Percentiles rank a stretch among this genome's conserved stretches.
These are phyloP conservation scores for Pezicula radicicola DNA, from an alignment of 2,329 filamentous ascomycete species.

Conservation along the genomic window DNA sequence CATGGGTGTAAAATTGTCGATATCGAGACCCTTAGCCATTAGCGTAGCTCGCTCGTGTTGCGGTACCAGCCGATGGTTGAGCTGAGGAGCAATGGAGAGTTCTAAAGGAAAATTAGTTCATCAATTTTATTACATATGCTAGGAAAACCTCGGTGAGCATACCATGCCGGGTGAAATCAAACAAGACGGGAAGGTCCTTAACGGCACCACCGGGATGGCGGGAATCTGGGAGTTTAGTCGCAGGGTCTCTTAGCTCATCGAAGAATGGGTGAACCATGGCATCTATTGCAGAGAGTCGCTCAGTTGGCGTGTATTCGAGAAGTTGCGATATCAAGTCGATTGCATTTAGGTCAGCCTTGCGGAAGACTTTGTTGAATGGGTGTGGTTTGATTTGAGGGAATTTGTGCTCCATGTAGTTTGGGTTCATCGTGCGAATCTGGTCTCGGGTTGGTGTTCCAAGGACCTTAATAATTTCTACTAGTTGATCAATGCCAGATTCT, in stretches of 20 bases:
- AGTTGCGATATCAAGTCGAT: slow-evolving; percentile 93
- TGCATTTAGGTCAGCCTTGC: slow-evolving; percentile 88
- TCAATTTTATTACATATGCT: background rate
- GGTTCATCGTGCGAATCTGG: slow-evolving; percentile 99
- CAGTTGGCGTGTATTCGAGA: slow-evolving; percentile 95
- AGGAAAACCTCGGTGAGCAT: slow-evolving; percentile 32
- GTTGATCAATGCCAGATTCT: slow-evolving; percentile 96
- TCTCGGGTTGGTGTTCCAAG: slow-evolving; percentile 94
- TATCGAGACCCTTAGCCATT: slow-evolving; percentile 76
- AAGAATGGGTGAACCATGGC: slow-evolving; percentile 99
- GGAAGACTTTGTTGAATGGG: slow-evolving; percentile 98
- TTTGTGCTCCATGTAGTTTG: slow-evolving; percentile 99
- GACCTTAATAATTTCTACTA: slow-evolving; percentile 99
- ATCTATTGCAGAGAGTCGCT: slow-evolving; percentile 88
- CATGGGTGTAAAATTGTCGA: slow-evolving; percentile 90
- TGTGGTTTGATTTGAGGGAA: slow-evolving; percentile 99
- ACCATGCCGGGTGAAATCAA: slow-evolving; percentile 95
- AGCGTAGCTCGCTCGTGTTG: slow-evolving; percentile 74
- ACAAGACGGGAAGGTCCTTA: slow-evolving; percentile 81
- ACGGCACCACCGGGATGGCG: slow-evolving; percentile 78
- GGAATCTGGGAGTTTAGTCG: slow-evolving; percentile 88
- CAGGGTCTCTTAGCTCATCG: slow-evolving; percentile 91
- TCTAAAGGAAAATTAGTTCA: slow-evolving; percentile 50
- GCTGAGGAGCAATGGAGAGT: slow-evolving; percentile 86
- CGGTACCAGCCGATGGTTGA: slow-evolving; percentile 88